phyloP scores from a whole-genome alignment of 2,329 filamentous ascomycete genomes.

The Chrysoporthe austroafricana region DNA sequence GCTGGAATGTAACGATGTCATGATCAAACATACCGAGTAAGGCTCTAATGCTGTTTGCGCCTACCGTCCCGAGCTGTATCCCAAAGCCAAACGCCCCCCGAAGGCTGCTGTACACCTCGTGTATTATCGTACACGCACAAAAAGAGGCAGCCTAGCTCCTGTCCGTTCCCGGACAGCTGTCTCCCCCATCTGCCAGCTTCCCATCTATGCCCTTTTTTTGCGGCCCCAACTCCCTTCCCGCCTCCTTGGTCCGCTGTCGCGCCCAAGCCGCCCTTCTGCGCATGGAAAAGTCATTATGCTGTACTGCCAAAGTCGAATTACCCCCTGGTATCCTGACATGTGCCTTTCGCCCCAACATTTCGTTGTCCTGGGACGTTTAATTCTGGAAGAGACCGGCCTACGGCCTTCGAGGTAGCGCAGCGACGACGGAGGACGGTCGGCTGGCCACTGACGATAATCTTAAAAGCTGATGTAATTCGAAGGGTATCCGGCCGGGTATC shows the following conservation, averaged over 20 bases:
- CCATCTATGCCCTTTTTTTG: not conserved
- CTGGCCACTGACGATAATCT: not conserved
- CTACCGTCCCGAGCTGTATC: constrained; percentile 3
- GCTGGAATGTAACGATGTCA: constrained; percentile 9
- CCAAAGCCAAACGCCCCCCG: constrained; percentile 4
- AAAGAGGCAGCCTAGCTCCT: not conserved
- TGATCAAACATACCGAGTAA: constrained; percentile 6
- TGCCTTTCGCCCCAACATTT: not conserved
- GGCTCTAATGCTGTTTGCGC: constrained; percentile 15
- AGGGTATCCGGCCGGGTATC: constrained; percentile 5
- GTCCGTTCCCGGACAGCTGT: not conserved
- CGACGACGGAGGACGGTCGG: not conserved
- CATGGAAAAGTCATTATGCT: not conserved
- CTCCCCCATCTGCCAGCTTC: not conserved
- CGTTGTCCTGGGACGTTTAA: not conserved
- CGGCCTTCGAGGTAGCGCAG: not conserved
- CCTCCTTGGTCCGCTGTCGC: not conserved
- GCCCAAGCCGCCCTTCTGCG: not conserved
- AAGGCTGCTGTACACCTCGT: constrained; percentile 12
- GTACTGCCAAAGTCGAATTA: not conserved
- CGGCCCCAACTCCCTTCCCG: constrained; percentile 5
- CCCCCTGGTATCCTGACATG: not conserved
- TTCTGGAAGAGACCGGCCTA: not conserved
- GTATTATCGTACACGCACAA: constrained; percentile 8
- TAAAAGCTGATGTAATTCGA: constrained; percentile 11